phyloP scores from a whole-genome alignment of 2,329 filamentous ascomycete genomes.

The Pseudogymnoascus sp. region DNA sequence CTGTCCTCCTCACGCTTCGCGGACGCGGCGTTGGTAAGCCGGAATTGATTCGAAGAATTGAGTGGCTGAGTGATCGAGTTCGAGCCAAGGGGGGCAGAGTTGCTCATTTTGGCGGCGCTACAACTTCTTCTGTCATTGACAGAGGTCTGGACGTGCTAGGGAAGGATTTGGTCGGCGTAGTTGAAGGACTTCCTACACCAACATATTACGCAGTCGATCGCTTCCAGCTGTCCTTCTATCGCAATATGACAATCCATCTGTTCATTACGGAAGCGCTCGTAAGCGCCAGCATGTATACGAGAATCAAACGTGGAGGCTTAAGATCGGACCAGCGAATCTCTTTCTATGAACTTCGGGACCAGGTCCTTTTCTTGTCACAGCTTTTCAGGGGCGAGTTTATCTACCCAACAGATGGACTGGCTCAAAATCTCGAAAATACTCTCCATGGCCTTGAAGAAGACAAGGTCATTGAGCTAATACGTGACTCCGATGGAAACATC shows the following conservation, averaged over 20 bases:
- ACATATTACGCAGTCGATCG: conserved; percentile 93
- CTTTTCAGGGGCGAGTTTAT: conserved; percentile 97
- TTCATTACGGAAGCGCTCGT: conserved; percentile 93
- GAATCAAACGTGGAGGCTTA: conserved; percentile 85
- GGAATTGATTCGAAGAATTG: conserved; percentile 77
- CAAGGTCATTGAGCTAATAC: conserved; percentile 62
- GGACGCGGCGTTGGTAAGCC: conserved; percentile 84
- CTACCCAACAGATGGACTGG: conserved; percentile 80
- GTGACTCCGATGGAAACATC: conserved; percentile 49
- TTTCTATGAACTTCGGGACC: conserved; percentile 64
- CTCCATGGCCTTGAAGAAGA: conserved; percentile 71
- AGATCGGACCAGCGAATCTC: conserved; percentile 71
- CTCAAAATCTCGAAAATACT: conserved; percentile 72
- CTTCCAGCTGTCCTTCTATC: conserved; percentile 96
- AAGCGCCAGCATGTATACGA: conserved; percentile 81
- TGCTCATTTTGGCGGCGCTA: conserved; percentile 79
- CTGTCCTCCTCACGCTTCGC: conserved; percentile 81
- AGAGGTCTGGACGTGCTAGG: conserved; percentile 88
- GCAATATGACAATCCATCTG: conserved; percentile 98
- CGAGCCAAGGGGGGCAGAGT: conserved; percentile 82
- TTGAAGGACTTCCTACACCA: conserved; percentile 75
- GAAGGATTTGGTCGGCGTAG: conserved; percentile 73
- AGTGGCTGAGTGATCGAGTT: conserved; percentile 82
- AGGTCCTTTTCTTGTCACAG: conserved; percentile 84
- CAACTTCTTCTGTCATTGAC: conserved; percentile 75